Evolutionary conservation across 495 filamentous ascomycete genomes (phyloP).

Genomic region (Niebla homalea): DNA sequence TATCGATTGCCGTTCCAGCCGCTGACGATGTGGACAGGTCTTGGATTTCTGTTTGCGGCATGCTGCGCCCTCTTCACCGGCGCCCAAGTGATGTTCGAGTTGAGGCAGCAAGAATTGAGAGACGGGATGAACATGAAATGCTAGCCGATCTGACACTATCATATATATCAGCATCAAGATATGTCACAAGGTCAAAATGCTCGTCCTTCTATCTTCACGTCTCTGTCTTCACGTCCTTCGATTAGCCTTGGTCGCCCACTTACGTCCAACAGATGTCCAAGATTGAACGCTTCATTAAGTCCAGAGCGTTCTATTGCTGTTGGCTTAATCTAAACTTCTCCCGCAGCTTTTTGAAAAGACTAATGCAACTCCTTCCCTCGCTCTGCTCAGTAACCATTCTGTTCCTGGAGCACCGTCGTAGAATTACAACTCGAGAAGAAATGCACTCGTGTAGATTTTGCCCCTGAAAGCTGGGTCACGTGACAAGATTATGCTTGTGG

Average conservation of each 20-base stretch:
- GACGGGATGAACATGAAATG: constrained; percentile 79
- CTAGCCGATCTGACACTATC: constrained; percentile 24
- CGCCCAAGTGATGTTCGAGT: constrained; percentile 92
- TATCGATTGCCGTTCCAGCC: neutral
- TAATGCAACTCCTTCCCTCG: no score
- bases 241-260: neutral
- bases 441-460: no score
- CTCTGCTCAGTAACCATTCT: no score
- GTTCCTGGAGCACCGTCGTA: no score
- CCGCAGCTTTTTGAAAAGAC: no score
- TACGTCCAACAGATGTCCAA: neutral
- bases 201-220: neutral
- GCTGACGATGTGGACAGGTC: constrained; percentile 28
- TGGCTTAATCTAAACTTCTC: no score
- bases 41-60: constrained; percentile 57
- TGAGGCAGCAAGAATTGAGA: constrained; percentile 68
- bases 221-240: no score
- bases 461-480: no score
- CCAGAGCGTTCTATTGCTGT: no score
- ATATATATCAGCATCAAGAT: neutral
- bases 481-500: no score
- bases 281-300: neutral
- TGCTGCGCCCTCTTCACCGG: constrained; percentile 68
- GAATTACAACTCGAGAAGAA: no score
- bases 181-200: neutral